Evolutionary conservation across 768 basidiomycete species (phyloP).

Genomic region (Suillus subalutaceus): DNA sequence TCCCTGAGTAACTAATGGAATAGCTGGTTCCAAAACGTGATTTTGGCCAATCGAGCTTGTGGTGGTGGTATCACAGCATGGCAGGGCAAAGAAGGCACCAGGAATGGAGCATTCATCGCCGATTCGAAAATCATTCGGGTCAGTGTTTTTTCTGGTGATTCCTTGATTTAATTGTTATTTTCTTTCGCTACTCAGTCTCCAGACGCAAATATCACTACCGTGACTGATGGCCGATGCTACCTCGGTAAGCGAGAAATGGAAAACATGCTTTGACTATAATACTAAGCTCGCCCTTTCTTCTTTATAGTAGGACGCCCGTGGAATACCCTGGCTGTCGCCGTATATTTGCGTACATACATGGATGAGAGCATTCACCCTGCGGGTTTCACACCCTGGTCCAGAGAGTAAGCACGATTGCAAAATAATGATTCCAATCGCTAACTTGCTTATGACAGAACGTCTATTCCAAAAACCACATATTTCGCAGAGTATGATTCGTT

Average conservation of each 20-base stretch:
- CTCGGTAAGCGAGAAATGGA: constrained; percentile 42
- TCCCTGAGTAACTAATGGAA: neutral
- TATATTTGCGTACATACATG: constrained; percentile 60
- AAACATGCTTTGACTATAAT: neutral
- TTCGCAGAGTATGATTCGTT: constrained; percentile 59
- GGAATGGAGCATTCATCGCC: constrained; percentile 56
- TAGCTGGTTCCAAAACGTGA: constrained; percentile 63
- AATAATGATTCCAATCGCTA: neutral
- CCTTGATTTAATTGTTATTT: neutral
- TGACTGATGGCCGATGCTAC: constrained; percentile 49
- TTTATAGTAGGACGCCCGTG: constrained; percentile 52
- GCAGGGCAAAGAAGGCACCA: constrained; percentile 51
- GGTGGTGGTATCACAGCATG: constrained; percentile 70
- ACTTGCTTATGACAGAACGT: constrained; percentile 35
- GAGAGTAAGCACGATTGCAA: constrained; percentile 12
- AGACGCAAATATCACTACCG: constrained; percentile 54
- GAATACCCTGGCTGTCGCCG: constrained; percentile 59
- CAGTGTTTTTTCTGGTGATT: constrained; percentile 19
- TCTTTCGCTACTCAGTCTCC: constrained; percentile 45
- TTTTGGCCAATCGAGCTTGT: constrained; percentile 63
- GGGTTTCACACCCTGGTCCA: constrained; percentile 55
- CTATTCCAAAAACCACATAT: constrained; percentile 56
- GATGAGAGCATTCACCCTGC: constrained; percentile 53
- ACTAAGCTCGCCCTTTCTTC: neutral
- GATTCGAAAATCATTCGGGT: constrained; percentile 60